A percentile compares a stretch with the other conserved stretches of the same genome.
Conservation (phyloP, 495 filamentous ascomycete species). For the Glonium stellatum region DNA sequence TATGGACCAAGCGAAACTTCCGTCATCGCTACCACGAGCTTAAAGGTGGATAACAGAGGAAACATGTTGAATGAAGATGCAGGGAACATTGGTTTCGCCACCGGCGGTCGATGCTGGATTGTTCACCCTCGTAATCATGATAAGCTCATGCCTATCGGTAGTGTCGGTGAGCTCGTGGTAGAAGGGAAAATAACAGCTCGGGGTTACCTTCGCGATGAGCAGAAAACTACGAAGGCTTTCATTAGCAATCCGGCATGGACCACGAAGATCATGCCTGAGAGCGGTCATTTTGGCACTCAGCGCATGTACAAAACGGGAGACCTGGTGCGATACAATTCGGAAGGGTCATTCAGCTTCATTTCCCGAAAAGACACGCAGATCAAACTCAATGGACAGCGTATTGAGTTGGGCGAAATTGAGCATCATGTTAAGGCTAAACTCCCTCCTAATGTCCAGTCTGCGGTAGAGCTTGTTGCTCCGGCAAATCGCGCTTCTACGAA, state of each 20-base stretch:
- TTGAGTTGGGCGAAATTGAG: conserved; percentile 62
- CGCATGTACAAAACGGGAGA: conserved; percentile 65
- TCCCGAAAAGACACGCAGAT: conserved; percentile 61
- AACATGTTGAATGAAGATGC: too few species aligned
- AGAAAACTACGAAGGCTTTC: conserved; percentile 40
- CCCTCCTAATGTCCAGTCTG: conserved; percentile 30
- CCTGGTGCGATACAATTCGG: conserved; percentile 51
- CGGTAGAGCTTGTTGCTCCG: conserved; percentile 42
- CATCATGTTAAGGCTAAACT: conserved; percentile 43
- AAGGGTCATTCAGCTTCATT: conserved; percentile 52
- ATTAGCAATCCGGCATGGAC: conserved; percentile 49
- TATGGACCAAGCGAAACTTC: conserved; percentile 25
- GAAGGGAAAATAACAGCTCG: conserved; percentile 20
- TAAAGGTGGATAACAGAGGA: conserved; percentile 14
- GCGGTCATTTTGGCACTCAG: conserved; percentile 23
- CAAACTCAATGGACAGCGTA: too few species aligned
- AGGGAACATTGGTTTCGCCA: conserved; percentile 41
- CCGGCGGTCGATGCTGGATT: conserved; percentile 48
- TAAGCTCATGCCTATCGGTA: conserved; percentile 24
- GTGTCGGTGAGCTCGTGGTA: conserved; percentile 22
- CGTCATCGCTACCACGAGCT: conserved; percentile 40
- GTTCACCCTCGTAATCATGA: conserved; percentile 49
- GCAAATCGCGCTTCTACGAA: too few species aligned
- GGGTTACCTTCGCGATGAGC: conserved; percentile 19
- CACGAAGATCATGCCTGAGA: too few species aligned